Percentiles rank a stretch among this genome's conserved stretches.
These are phyloP conservation scores for Graphilbum fragrans DNA, from an alignment of 2,329 filamentous ascomycete species.

Conservation along the genomic window DNA sequence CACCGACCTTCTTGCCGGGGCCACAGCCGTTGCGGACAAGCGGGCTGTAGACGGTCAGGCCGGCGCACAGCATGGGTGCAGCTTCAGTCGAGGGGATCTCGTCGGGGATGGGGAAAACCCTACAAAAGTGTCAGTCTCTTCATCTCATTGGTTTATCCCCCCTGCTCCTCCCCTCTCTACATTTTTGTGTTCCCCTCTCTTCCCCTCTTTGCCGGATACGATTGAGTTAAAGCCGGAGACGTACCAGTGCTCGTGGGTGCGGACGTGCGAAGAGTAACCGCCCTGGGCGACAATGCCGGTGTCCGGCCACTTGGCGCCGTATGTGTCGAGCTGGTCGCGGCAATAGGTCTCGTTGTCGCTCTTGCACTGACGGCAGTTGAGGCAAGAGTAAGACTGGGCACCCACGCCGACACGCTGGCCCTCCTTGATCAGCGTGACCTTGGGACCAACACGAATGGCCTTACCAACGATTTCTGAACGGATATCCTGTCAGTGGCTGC, in stretches of 20 bases:
- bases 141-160: too few species aligned
- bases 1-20: slow-evolving; percentile 66
- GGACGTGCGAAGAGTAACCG: slow-evolving; percentile 29
- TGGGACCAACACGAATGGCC: slow-evolving; percentile 53
- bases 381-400: slow-evolving; percentile 53
- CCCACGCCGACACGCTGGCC: slow-evolving; percentile 59
- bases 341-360: slow-evolving; percentile 60
- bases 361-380: slow-evolving; percentile 52
- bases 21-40: slow-evolving; percentile 64
- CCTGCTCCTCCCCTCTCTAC: too few species aligned
- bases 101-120: slow-evolving; percentile 64
- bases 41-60: slow-evolving; percentile 68
- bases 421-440: slow-evolving; percentile 45
- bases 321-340: slow-evolving; percentile 46
- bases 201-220: too few species aligned
- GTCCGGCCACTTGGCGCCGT: slow-evolving; percentile 39
- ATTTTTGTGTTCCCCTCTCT: too few species aligned
- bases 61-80: slow-evolving; percentile 76
- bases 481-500: too few species aligned
- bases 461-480: slow-evolving; percentile 53
- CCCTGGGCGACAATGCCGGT: slow-evolving; percentile 45
- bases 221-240: too few species aligned
- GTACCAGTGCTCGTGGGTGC: slow-evolving; percentile 59
- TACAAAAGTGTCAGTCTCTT: too few species aligned
- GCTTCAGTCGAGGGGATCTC: slow-evolving; percentile 48